These are phyloP conservation scores for Pichia kluyveri DNA, from an alignment of 805 yeast species.

Conservation along the genomic window DNA sequence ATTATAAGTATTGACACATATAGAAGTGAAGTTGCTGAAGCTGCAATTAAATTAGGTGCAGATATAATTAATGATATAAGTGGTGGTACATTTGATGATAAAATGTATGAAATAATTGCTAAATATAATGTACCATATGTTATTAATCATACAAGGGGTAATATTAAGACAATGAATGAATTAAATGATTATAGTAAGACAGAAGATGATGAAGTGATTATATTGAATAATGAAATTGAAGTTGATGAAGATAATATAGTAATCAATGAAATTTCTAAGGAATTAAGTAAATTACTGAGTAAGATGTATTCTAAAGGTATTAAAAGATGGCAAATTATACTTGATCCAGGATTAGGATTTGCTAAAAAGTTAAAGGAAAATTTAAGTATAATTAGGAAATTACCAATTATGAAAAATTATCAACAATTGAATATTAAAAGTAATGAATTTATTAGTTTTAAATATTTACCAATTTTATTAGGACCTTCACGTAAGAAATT, in stretches of 20 bases:
- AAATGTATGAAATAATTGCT: constrained; percentile 64
- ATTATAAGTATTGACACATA: constrained; percentile 85
- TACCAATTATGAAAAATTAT: constrained; percentile 40
- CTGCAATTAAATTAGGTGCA: constrained; percentile 67
- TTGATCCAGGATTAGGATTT: constrained; percentile 96
- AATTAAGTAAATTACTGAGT: constrained; percentile 46
- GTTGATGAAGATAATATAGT: constrained; percentile 29
- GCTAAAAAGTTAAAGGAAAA: constrained; percentile 79
- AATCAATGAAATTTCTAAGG: constrained; percentile 45
- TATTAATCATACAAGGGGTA: constrained; percentile 79
- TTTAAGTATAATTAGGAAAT: constrained; percentile 47
- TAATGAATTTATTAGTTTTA: constrained; percentile 32
- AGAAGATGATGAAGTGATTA: constrained; percentile 18
- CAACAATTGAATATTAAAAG: constrained; percentile 14
- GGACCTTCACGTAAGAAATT: constrained; percentile 90
- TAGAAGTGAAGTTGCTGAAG: constrained; percentile 63
- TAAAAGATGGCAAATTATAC: constrained; percentile 78
- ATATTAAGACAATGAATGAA: constrained; percentile 60
- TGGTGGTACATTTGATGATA: constrained; percentile 62
- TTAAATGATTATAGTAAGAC: constrained; percentile 43
- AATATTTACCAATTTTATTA: constrained; percentile 56
- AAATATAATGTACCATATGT: constrained; percentile 66
- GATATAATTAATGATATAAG: constrained; percentile 89
- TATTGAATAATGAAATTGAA: constrained; percentile 8
- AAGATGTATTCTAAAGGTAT: constrained; percentile 58